These are phyloP conservation scores for Coemansia sp. DNA, from an alignment of 192 early-diverging fungal genomes.

Conservation along the genomic window DNA sequence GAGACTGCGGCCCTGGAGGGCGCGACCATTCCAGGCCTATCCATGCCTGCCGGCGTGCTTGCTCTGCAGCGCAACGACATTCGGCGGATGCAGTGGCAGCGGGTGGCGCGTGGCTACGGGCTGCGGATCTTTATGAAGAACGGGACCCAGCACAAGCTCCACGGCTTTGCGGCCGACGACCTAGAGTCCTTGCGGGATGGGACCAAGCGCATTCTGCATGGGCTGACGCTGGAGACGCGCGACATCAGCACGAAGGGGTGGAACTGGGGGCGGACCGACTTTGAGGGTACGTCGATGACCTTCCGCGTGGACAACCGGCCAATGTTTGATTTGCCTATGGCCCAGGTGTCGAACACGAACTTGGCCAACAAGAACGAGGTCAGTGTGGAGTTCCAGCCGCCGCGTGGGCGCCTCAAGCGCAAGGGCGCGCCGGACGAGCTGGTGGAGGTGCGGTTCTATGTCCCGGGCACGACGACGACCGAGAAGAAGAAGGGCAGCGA, in stretches of 20 bases:
- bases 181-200: conserved; percentile 74
- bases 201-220: conserved; percentile 64
- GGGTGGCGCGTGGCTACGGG: conserved; percentile 81
- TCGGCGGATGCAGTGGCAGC: conserved; percentile 68
- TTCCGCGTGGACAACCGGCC: conserved; percentile 79
- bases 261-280: conserved; percentile 94
- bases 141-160: conserved; percentile 75
- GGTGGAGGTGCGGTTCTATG: conserved; percentile 87
- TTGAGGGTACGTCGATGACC: conserved; percentile 66
- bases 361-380: conserved; percentile 88
- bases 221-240: conserved; percentile 67
- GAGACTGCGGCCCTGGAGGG: conserved; percentile 30
- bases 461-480: conserved; percentile 72
- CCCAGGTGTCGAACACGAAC: conserved; percentile 80
- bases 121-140: conserved; percentile 71
- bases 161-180: conserved; percentile 76
- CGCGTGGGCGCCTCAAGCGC: conserved; percentile 55
- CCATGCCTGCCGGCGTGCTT: conserved; percentile 24
- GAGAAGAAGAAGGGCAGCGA: conserved; percentile 48
- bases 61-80: conserved; percentile 56
- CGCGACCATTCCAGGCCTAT: conserved; percentile 24
- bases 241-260: conserved; percentile 88
- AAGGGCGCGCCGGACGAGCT: conserved; percentile 65
- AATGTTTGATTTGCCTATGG: conserved; percentile 88
- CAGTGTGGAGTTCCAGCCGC: conserved; percentile 77